A percentile compares a stretch with the other conserved stretches of the same genome.
Conservation (phyloP, 2,329 filamentous ascomycete genomes). For the Lachnellula subtilissima region DNA sequence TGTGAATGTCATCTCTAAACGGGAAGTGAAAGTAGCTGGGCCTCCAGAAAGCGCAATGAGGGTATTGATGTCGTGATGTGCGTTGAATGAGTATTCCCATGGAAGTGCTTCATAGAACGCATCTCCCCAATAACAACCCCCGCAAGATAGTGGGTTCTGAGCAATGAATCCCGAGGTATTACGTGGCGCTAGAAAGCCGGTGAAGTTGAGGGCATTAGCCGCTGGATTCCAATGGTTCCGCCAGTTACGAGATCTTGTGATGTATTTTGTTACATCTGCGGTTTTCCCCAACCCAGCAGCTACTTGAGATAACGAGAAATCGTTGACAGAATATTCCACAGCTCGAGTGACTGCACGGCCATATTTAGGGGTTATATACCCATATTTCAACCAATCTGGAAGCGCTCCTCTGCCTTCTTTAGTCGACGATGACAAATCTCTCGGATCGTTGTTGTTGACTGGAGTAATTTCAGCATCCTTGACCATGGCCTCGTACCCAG, state of each 20-base stretch:
- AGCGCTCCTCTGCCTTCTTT: constrained; percentile 65
- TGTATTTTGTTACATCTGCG: constrained; percentile 55
- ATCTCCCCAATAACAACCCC: constrained; percentile 51
- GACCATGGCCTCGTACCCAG: constrained; percentile 57
- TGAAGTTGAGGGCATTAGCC: constrained; percentile 53
- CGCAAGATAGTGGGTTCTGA: constrained; percentile 44
- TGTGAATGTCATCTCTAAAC: constrained; percentile 47
- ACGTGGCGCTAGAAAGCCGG: constrained; percentile 62
- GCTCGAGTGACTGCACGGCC: constrained; percentile 59
- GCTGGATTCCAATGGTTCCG: constrained; percentile 64
- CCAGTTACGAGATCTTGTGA: constrained; percentile 64
- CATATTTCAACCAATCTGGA: constrained; percentile 60
- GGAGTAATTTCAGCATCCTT: constrained; percentile 61
- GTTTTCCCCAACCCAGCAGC: constrained; percentile 54
- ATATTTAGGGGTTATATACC: constrained; percentile 61
- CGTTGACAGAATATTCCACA: constrained; percentile 65
- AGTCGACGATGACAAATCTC: constrained; percentile 52
- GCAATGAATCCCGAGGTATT: constrained; percentile 41
- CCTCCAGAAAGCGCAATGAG: constrained; percentile 46
- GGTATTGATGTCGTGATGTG: constrained; percentile 50
- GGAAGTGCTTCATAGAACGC: constrained; percentile 47
- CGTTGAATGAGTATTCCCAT: constrained; percentile 53
- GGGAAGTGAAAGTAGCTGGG: constrained; percentile 40
- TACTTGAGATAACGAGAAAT: constrained; percentile 63
- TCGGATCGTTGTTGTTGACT: constrained; percentile 50